phyloP scores from a whole-genome alignment of 768 basidiomycete genomes.

The Boletus tomentosulus region DNA sequence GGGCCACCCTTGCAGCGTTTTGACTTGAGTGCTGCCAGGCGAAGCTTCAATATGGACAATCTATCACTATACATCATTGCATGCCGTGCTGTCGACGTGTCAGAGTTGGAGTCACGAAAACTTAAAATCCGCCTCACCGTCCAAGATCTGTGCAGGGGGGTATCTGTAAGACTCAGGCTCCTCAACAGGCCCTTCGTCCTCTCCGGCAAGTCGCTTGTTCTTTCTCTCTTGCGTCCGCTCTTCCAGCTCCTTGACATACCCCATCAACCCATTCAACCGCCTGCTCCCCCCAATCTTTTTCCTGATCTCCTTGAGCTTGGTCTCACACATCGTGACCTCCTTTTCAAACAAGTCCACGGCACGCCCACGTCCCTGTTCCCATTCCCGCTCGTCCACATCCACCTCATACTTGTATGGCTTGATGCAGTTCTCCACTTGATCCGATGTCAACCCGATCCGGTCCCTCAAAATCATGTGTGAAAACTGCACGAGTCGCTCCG shows the following conservation, averaged over 20 bases:
- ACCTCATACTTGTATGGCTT: conserved; percentile 99
- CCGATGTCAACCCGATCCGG: conserved; percentile 89
- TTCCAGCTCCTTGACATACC: conserved; percentile 80
- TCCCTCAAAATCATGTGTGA: conserved; percentile 92
- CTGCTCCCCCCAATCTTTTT: conserved; percentile 86
- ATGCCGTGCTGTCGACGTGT: conserved; percentile 65
- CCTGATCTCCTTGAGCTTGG: conserved; percentile 80
- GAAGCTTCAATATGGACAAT: conserved; percentile 76
- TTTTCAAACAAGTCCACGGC: conserved; percentile 79
- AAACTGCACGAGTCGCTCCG: conserved; percentile 88
- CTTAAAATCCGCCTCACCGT: conserved; percentile 55
- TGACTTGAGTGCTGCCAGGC: conserved; percentile 81
- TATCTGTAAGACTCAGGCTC: conserved; percentile 80
- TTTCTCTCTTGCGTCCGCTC: conserved; percentile 67
- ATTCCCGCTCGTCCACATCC: conserved; percentile 89
- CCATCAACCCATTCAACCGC: conserved; percentile 69
- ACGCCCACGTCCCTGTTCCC: conserved; percentile 77
- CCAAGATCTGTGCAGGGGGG: conserved; percentile 85
- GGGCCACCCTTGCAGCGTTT: conserved; percentile 87
- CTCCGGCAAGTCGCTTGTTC: conserved; percentile 42
- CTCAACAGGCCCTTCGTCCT: conserved; percentile 34
- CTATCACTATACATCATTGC: conserved; percentile 87
- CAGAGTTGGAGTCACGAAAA: background rate
- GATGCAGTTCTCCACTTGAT: conserved; percentile 99
- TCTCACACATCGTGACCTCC: conserved; percentile 82